Evolutionary conservation across 805 yeast species (phyloP), one percentile per base, ranked within the genome.

Genomic region (Kodamaea jinghongensis): DNA sequence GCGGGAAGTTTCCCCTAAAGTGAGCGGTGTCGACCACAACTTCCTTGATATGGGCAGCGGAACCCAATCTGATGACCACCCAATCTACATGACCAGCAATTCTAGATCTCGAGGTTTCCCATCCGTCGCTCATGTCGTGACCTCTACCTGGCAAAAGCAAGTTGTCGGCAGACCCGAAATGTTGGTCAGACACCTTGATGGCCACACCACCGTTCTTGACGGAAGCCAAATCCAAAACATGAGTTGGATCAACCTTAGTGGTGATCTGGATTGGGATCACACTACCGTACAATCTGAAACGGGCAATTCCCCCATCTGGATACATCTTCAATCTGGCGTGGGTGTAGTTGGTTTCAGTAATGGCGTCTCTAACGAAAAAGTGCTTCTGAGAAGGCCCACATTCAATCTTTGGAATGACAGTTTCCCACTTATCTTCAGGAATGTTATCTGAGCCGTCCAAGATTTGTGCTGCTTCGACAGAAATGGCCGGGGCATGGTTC

Each of bases 261-360:
- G 41, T 26, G 15, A 38, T 32, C 23, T 33, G 36, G 22, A 34
- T 13, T n/a, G 96, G 89, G 6, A 78, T 69, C 8, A 90, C 96
- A 28, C 74, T 68, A 14, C 98, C 99, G 58, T 84, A 91, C 35
- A 88, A 71, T 58, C 96, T 77, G 71, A 91, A 90, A 48, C 99
- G 76, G 7, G 97, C 96, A 63, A 91, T 90, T 17, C 99, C 99
- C 38, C 99, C 99, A 61, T 91, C 98, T 17, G 99, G 98, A 64
- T 84, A 91, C 96, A 88, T 89, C 67, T 81, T 81, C 57, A 91
- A 73, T 52, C 90, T 77, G 28, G 83, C 83, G 57, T 88, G 93
- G 22, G 93, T 86, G 67, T 76, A 91, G 28, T 75, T 73, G 29
- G 70, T 61, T 3, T 61, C 61, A n/a, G 96, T 86, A 38, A 80